These are phyloP conservation scores for Schoenoplectus triqueter DNA, from an alignment of 202 grass and related monocot species.

Conservation along the genomic window DNA sequence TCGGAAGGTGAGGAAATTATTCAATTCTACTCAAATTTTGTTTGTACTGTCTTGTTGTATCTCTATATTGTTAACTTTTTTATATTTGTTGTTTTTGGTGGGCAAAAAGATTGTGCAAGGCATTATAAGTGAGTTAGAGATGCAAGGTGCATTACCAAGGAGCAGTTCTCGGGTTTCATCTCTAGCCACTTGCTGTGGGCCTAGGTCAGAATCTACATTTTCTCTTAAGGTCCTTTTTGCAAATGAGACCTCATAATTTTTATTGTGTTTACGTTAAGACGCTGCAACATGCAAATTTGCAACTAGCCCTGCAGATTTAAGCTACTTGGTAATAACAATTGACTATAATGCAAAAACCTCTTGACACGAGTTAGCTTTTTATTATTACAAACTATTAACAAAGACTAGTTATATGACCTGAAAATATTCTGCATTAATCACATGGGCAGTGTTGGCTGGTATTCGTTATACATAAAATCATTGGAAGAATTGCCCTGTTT, in stretches of 20 bases:
- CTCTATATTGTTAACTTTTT: slow-evolving; percentile 37
- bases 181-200: slow-evolving; percentile 89
- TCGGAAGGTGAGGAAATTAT: slow-evolving; percentile 67
- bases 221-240: slow-evolving; percentile 23
- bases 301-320: background rate
- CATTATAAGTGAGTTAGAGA: slow-evolving; percentile 98
- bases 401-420: background rate
- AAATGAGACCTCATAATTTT: background rate
- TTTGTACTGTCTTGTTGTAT: slow-evolving; percentile 24
- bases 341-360: background rate
- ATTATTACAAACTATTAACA: too few species aligned
- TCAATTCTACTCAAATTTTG: background rate
- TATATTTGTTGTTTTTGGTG: slow-evolving; percentile 20
- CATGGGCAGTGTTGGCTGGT: background rate
- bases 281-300: background rate
- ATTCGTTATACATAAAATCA: background rate
- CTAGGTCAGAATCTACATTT: slow-evolving; percentile 59
- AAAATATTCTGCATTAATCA: background rate
- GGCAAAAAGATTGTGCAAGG: slow-evolving; percentile 92
- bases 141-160: slow-evolving; percentile 85
- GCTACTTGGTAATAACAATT: slow-evolving; percentile 10
- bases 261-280: background rate
- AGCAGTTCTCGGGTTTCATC: slow-evolving; percentile 99
- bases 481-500: background rate
- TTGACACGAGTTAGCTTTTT: background rate